Percentiles rank a stretch among this genome's conserved stretches.
Evolutionary conservation across 306 rosid genomes (phyloP).

Genomic region (Abrus pulchellus): DNA sequence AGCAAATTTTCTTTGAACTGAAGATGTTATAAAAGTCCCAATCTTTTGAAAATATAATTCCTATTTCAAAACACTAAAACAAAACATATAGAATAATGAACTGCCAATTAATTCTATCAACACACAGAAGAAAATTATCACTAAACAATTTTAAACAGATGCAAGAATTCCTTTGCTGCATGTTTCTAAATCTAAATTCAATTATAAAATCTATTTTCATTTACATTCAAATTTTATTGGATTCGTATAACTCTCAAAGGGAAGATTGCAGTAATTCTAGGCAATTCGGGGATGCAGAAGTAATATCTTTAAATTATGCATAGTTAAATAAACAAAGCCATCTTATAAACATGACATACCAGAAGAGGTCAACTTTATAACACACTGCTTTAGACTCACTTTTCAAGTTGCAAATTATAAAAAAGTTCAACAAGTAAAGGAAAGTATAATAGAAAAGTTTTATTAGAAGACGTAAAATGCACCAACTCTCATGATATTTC

Average conservation of each 20-base stretch:
- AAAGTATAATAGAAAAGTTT: no score
- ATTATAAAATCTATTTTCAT: neutral
- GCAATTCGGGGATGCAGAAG: neutral
- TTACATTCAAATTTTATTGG: conserved; percentile 1
- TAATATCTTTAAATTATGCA: neutral
- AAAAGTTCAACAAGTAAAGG: neutral
- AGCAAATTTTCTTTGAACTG: conserved; percentile 13
- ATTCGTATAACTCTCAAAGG: conserved; percentile 28
- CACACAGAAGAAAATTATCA: conserved; percentile 19
- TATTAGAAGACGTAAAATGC: no score
- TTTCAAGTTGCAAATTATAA: conserved; percentile 10
- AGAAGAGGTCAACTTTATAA: neutral
- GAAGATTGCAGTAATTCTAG: neutral
- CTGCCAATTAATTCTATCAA: conserved; percentile 4
- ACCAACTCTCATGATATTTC: no score
- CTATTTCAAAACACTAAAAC: neutral
- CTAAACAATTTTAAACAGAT: conserved; percentile 6
- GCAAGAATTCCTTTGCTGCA: conserved; percentile 16
- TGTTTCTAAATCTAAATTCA: conserved; percentile 37
- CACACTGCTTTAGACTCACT: neutral
- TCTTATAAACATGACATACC: conserved; percentile 6
- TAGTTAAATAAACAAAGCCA: neutral
- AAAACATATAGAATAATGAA: neutral
- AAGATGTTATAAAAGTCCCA: neutral
- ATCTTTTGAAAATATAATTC: conserved; percentile 15